phyloP scores from a whole-genome alignment of 768 basidiomycete species.

The Collybia sp. region DNA sequence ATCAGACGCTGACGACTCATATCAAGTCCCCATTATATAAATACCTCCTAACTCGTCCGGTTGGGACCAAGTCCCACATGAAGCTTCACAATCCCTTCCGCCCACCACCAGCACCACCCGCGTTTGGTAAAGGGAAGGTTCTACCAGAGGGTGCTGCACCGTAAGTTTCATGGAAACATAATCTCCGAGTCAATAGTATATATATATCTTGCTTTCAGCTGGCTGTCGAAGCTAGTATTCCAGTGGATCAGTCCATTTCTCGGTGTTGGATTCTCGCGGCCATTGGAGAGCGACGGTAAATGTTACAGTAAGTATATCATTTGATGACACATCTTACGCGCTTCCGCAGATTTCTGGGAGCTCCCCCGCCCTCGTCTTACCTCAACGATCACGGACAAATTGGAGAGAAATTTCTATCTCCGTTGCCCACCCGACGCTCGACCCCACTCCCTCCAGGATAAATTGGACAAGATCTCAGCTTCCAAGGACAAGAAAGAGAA shows the following conservation, averaged over 20 bases:
- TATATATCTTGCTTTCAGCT: slow-evolving; percentile 11
- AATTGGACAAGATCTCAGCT: slow-evolving; percentile 3
- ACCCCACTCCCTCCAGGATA: slow-evolving; percentile 13
- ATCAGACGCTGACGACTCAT: no score
- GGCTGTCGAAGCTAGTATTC: slow-evolving; percentile 35
- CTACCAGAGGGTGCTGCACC: slow-evolving; percentile 13
- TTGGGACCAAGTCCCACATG: neutral
- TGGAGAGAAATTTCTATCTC: slow-evolving; percentile 38
- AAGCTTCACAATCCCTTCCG: slow-evolving; percentile 11
- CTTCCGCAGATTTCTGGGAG: slow-evolving; percentile 38
- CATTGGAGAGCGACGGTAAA: slow-evolving; percentile 43
- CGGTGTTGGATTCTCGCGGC: slow-evolving; percentile 43
- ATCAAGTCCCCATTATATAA: no score
- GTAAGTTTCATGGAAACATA: slow-evolving; percentile 6
- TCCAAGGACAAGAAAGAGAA: slow-evolving; percentile 6
- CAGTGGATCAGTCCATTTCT: slow-evolving; percentile 45
- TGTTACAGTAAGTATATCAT: neutral
- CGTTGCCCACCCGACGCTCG: slow-evolving; percentile 36
- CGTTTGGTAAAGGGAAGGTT: slow-evolving; percentile 12
- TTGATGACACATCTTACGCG: slow-evolving; percentile 1
- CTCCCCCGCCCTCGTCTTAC: slow-evolving; percentile 31
- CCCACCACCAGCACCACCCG: slow-evolving; percentile 13
- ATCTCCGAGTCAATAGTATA: no score
- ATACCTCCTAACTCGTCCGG: no score
- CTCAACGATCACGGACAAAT: slow-evolving; percentile 24